Evolutionary conservation across 2,329 filamentous ascomycete species (phyloP).

Genomic region (Xylariaceae sp.): DNA sequence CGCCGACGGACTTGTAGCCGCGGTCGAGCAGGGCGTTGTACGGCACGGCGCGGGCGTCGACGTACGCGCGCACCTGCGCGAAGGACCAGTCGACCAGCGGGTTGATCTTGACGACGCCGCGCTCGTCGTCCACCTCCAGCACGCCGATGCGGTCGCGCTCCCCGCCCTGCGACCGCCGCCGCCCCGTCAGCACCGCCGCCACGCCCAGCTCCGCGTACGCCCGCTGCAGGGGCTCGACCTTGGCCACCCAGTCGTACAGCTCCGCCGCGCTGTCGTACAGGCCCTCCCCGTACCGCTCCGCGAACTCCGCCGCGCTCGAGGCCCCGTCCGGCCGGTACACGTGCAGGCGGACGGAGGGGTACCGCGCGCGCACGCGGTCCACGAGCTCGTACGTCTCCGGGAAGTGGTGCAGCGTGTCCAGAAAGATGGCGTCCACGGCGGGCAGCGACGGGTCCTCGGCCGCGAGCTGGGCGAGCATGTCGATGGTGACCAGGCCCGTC

Average conservation of each 20-base stretch:
- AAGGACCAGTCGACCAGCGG: conserved; percentile 95
- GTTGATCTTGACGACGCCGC: conserved; percentile 95
- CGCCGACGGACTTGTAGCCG: conserved; percentile 98
- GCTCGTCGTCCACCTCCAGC: conserved; percentile 87
- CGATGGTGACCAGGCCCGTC: conserved; percentile 80
- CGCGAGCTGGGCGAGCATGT: conserved; percentile 82
- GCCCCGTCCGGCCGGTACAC: conserved; percentile 85
- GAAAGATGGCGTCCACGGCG: conserved; percentile 74
- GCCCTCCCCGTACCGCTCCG: conserved; percentile 77
- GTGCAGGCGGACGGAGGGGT: conserved; percentile 82
- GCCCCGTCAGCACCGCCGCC: conserved; percentile 88
- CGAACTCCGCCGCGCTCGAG: conserved; percentile 77
- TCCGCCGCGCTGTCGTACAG: conserved; percentile 87
- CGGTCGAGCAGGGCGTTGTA: conserved; percentile 90
- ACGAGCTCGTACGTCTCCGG: conserved; percentile 76
- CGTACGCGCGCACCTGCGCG: conserved; percentile 84
- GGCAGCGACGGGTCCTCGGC: conserved; percentile 64
- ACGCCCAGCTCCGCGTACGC: conserved; percentile 88
- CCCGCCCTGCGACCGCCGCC: conserved; percentile 88
- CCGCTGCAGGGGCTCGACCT: conserved; percentile 94
- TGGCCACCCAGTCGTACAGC: conserved; percentile 95
- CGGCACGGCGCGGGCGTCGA: conserved; percentile 84
- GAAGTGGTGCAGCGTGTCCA: conserved; percentile 86
- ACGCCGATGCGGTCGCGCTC: conserved; percentile 90
- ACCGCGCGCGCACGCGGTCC: conserved; percentile 74